Conservation (phyloP, 495 filamentous ascomycete species). For the Xylona heveae region DNA sequence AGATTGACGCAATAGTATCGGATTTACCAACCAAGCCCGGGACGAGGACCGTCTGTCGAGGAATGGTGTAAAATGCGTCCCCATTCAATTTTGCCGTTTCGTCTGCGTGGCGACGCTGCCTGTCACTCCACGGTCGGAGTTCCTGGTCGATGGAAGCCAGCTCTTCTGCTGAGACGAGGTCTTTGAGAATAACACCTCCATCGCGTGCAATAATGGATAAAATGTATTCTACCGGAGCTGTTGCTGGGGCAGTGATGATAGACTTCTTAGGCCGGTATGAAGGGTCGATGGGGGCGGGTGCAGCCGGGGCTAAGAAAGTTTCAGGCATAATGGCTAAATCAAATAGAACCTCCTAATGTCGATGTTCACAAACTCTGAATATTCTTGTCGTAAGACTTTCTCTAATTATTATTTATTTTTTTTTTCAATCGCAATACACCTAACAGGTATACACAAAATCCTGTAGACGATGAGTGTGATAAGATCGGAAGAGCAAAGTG, state of each 20-base stretch:
- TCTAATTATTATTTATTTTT: no score
- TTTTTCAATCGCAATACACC: no score
- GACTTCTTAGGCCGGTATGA: slow-evolving; percentile 5
- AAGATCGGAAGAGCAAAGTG: no score
- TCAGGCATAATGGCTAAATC: no score
- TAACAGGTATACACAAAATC: no score
- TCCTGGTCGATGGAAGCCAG: slow-evolving; percentile 9
- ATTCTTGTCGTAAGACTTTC: no score
- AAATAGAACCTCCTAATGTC: no score
- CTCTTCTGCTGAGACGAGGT: slow-evolving; percentile 8
- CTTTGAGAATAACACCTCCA: slow-evolving; percentile 14
- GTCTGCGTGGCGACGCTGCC: no score
- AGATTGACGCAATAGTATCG: slow-evolving; percentile 11
- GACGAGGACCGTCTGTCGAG: slow-evolving; percentile 9
- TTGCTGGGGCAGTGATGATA: slow-evolving; percentile 8
- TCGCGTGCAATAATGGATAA: slow-evolving; percentile 14
- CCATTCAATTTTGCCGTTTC: background rate
- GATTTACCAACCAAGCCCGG: slow-evolving; percentile 16
- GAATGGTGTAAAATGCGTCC: slow-evolving; percentile 5
- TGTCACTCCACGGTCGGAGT: slow-evolving; percentile 5
- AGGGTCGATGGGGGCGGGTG: background rate
- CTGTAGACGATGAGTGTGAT: no score
- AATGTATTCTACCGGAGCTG: slow-evolving; percentile 12
- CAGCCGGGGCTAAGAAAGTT: no score
- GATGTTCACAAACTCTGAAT: no score